A percentile compares a stretch with the other conserved stretches of the same genome.
Conservation (phyloP, 805 yeast genomes). For the Cyberlindnera suaveolens region DNA sequence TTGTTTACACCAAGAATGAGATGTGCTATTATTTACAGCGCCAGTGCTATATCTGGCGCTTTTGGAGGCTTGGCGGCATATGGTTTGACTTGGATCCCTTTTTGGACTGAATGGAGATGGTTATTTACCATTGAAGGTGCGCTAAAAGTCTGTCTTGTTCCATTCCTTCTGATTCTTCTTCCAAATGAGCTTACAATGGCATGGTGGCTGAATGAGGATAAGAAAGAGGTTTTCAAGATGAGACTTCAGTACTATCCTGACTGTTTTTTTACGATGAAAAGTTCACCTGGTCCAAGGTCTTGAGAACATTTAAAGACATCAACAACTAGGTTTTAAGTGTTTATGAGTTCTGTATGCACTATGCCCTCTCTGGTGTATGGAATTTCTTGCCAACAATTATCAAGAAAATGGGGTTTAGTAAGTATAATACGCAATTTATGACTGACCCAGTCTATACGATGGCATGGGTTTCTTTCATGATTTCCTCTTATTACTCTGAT, state of each 20-base stretch:
- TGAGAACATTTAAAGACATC: conserved; percentile 31
- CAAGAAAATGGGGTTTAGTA: conserved; percentile 35
- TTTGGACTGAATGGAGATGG: conserved; percentile 44
- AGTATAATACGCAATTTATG: conserved; percentile 36
- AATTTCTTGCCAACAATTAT: conserved; percentile 41
- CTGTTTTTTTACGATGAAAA: conserved; percentile 31
- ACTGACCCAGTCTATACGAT: conserved; percentile 38
- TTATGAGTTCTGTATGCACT: conserved; percentile 42
- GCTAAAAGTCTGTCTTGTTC: conserved; percentile 32
- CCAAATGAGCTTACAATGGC: conserved; percentile 34
- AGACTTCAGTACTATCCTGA: conserved; percentile 31
- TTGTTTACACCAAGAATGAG: conserved; percentile 43
- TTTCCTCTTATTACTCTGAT: conserved; percentile 28
- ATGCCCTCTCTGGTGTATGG: conserved; percentile 37
- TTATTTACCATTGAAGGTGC: conserved; percentile 46
- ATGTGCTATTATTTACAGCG: conserved; percentile 24
- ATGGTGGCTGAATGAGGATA: conserved; percentile 36
- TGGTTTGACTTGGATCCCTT: conserved; percentile 36
- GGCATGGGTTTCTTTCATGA: conserved; percentile 27
- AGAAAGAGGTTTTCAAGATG: conserved; percentile 29
- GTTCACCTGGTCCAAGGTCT: conserved; percentile 32
- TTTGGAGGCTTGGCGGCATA: conserved; percentile 48
- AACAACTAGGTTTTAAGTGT: conserved; percentile 29
- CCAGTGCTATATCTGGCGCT: conserved; percentile 35
- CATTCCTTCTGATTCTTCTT: conserved; percentile 28